Conservation (phyloP, 176 grass and related monocot genomes). For the Lolium perenne region DNA sequence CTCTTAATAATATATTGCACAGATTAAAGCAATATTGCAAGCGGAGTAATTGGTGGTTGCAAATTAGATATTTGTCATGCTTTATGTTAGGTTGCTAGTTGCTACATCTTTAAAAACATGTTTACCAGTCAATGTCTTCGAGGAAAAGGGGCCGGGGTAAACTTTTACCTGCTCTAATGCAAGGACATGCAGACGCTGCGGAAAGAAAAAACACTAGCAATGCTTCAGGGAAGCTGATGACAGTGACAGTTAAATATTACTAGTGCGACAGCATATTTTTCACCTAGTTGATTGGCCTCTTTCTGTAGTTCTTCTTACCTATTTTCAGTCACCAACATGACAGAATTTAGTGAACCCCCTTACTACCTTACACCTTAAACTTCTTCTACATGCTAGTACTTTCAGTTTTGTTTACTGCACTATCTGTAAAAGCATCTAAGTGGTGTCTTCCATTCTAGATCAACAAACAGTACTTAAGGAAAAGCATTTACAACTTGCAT, state of each 20-base stretch:
- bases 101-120: not conserved
- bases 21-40: not conserved
- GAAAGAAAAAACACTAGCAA: constrained; percentile 28
- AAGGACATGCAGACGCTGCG: constrained; percentile 39
- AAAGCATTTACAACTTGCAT: constrained; percentile 1
- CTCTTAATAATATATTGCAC: not conserved
- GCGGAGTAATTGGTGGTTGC: not conserved
- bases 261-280: not conserved
- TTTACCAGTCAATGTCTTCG: constrained; percentile 39
- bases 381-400: constrained; percentile 25
- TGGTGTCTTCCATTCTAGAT: constrained; percentile 18
- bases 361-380: constrained; percentile 46
- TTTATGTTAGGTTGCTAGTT: not conserved
- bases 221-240: constrained; percentile 41
- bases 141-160: constrained; percentile 33
- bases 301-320: constrained; percentile 52
- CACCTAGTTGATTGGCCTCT: constrained; percentile 1
- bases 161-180: constrained; percentile 43
- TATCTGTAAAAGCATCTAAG: constrained; percentile 31
- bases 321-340: constrained; percentile 51
- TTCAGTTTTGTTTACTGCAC: not conserved
- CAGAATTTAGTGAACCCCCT: constrained; percentile 44
- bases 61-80: not conserved
- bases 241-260: constrained; percentile 19
- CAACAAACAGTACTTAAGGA: constrained; percentile 5